Evolutionary conservation across 2,329 filamentous ascomycete species (phyloP).

Genomic region (Didymella segeticola): DNA sequence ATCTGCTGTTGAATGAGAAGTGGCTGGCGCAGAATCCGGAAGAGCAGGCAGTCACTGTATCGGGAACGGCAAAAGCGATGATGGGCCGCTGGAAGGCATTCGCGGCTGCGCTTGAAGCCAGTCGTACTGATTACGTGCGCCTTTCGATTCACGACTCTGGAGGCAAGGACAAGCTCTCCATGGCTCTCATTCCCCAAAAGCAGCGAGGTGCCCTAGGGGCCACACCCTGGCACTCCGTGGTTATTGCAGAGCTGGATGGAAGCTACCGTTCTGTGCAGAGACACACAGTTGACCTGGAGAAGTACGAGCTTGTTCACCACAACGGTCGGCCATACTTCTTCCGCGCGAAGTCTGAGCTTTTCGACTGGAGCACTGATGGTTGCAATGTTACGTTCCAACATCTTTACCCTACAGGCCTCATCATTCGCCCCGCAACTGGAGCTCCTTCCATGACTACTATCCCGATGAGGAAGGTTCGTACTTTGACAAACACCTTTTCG

Average conservation of each 20-base stretch:
- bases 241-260: conserved; percentile 30
- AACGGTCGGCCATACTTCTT: conserved; percentile 34
- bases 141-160: conserved; percentile 43
- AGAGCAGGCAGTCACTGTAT: conserved; percentile 28
- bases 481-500: conserved; percentile 58
- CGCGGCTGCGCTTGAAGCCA: conserved; percentile 28
- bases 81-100: conserved; percentile 40
- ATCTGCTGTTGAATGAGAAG: conserved; percentile 27
- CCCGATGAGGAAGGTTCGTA: conserved; percentile 55
- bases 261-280: conserved; percentile 28
- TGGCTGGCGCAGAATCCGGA: conserved; percentile 25
- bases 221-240: conserved; percentile 36
- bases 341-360: conserved; percentile 29
- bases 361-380: conserved; percentile 13
- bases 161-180: conserved; percentile 39
- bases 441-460: conserved; percentile 53
- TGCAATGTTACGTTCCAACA: conserved; percentile 29
- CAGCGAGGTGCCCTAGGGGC: conserved; percentile 28
- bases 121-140: conserved; percentile 32
- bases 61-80: conserved; percentile 41
- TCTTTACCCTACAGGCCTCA: conserved; percentile 32
- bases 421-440: conserved; percentile 17
- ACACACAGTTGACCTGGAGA: conserved; percentile 23
- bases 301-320: conserved; percentile 31
- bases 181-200: conserved; percentile 35